Percentiles rank a stretch among this genome's conserved stretches.
These are phyloP conservation scores for Fusarium devonianum DNA, from an alignment of 2,329 filamentous ascomycete species.

Conservation along the genomic window DNA sequence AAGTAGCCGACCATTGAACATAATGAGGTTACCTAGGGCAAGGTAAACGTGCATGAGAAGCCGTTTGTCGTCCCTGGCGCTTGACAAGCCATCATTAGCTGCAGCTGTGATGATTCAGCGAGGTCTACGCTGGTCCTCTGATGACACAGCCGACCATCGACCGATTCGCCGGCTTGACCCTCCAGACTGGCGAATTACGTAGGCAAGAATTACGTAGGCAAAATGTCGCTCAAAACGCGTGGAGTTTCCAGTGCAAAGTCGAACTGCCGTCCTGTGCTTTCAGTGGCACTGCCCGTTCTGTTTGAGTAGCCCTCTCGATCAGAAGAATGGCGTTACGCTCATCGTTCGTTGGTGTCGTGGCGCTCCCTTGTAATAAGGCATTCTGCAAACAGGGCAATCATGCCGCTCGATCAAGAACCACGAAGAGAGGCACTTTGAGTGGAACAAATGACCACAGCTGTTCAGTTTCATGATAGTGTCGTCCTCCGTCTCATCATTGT, in stretches of 20 bases:
- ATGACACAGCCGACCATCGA: constrained; percentile 1
- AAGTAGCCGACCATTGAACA: too few species aligned
- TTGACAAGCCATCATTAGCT: not conserved
- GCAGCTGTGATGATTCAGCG: not conserved
- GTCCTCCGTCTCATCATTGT: constrained; percentile 11
- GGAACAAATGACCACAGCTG: constrained; percentile 50
- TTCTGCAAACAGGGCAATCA: constrained; percentile 51
- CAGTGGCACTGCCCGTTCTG: too few species aligned
- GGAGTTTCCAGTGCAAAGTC: too few species aligned
- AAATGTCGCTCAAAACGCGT: too few species aligned
- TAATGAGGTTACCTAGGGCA: too few species aligned
- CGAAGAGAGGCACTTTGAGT: constrained; percentile 49
- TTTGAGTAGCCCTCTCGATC: not conserved
- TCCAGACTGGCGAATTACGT: too few species aligned
- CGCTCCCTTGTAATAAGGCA: constrained; percentile 42
- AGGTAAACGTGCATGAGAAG: too few species aligned
- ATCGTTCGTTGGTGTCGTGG: constrained; percentile 19
- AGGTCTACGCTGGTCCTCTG: not conserved
- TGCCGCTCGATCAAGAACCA: constrained; percentile 50
- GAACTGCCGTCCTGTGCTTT: too few species aligned
- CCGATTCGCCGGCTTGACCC: not conserved
- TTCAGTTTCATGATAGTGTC: constrained; percentile 49
- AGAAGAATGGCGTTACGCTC: constrained; percentile 34
- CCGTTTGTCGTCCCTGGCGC: not conserved
- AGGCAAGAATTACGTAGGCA: too few species aligned